These are phyloP conservation scores for Verticillium tricorpus DNA, from an alignment of 2,329 filamentous ascomycete species.

Conservation along the genomic window DNA sequence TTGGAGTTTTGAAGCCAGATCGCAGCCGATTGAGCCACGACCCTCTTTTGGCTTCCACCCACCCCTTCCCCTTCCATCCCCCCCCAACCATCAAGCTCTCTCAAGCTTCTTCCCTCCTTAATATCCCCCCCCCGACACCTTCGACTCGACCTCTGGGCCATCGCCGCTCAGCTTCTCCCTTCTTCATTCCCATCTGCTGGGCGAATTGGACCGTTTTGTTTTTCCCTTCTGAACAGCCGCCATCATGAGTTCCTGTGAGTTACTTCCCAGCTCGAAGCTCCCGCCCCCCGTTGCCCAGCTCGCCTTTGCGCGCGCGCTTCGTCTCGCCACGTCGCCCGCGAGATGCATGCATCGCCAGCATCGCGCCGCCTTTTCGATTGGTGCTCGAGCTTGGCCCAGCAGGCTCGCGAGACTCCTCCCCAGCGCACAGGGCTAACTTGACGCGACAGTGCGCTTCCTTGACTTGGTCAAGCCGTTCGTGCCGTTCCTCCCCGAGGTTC, in stretches of 20 bases:
- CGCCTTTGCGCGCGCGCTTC: not conserved
- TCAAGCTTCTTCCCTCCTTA: conserved; percentile 27
- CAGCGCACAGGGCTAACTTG: not conserved
- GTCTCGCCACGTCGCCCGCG: not conserved
- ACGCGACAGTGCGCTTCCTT: conserved; percentile 82
- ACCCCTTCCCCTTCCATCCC: conserved; percentile 9
- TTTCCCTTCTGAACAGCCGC: conserved; percentile 28
- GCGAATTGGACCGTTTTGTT: conserved; percentile 29
- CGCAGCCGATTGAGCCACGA: conserved; percentile 14
- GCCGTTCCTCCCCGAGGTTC: conserved; percentile 98
- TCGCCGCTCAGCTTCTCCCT: conserved; percentile 20
- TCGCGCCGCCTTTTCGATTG: not conserved
- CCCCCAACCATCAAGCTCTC: conserved; percentile 16
- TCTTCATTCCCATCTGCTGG: conserved; percentile 25
- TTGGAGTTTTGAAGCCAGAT: conserved; percentile 40
- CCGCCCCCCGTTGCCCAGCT: not conserved
- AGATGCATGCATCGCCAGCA: not conserved
- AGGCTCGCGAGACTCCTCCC: not conserved
- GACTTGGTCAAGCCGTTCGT: conserved; percentile 99
- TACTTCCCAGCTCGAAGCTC: not conserved
- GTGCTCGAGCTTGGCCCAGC: not conserved
- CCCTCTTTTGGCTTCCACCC: conserved; percentile 1
- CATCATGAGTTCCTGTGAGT: conserved; percentile 55
- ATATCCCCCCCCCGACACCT: conserved; percentile 19
- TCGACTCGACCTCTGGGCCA: conserved; percentile 8